Evolutionary conservation across 140 eudicot genomes (phyloP), one percentile per base, ranked within the genome.

Genomic region (Ambrosia hybrid): DNA sequence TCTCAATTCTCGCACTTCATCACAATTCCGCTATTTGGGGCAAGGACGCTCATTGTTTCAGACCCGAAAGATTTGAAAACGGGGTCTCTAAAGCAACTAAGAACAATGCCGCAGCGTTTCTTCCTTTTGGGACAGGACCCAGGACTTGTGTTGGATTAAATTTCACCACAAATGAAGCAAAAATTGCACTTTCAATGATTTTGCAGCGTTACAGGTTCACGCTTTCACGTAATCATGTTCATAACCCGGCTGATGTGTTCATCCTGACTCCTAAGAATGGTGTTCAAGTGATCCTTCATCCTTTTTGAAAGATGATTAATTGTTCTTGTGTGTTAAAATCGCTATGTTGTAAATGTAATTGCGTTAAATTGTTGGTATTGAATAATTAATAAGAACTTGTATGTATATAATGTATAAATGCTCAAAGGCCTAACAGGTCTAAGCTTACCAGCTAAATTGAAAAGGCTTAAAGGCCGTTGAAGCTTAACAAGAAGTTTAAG

Each of bases 61-160:
- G 77, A 64, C 89, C 89, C 0, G 84, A 75, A 15, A 85, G 89
- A 75, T 85, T 85, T 17, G 66, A 57, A 2, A 73, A 78, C 17
- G 89, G 86, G 21, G 86, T 85, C 5, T 80, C 82, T 41, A 73
- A 58, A 84, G 89, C 89, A 62, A 81, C 86, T 41, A 81, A 74
- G 26, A 84, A 84, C 74, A 84, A 81, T 34, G 61, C 80, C 48
- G 82, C 82, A 26, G 84, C 84, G 0, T 84, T 84, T 67, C 15
- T 84, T n/a, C 89, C 89, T 16, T 84, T 84, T 10, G 86, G 86
- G 55, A 81, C 81, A 84, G 89, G 89, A 69, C 89, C 84, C 5
- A 67, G 89, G 15, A 84, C 86, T 34, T 84, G 89, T 62, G 86
- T 81, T 17, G 86, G 86, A 9, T 71, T 84, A 26, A 84, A 84